Conservation (phyloP, 495 filamentous ascomycete species). For the Pyrenopolyporus hunteri region DNA sequence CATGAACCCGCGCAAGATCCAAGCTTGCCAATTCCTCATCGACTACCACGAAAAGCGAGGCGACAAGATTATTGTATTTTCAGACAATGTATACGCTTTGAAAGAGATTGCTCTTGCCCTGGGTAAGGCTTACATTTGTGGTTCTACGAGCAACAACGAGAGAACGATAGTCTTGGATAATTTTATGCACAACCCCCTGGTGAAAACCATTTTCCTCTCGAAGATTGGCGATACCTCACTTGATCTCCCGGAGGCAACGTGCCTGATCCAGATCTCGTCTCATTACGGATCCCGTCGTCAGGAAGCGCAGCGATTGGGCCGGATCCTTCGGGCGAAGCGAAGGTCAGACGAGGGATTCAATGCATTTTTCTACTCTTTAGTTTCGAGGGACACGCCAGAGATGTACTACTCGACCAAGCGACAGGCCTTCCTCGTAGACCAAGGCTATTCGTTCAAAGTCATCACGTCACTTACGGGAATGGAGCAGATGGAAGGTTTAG, state of each 20-base stretch:
- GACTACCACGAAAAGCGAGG: conserved; percentile 96
- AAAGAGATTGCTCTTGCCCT: conserved; percentile 83
- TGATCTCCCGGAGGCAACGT: conserved; percentile 95
- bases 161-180: conserved; percentile 91
- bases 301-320: conserved; percentile 92
- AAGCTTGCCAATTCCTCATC: conserved; percentile 95
- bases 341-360: conserved; percentile 99
- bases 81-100: conserved; percentile 96
- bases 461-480: conserved; percentile 96
- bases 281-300: conserved; percentile 98
- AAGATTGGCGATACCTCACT: conserved; percentile 98
- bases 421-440: conserved; percentile 97
- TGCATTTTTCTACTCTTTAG: conserved; percentile 97
- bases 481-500: conserved; percentile 79
- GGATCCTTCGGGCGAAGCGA: conserved; percentile 94
- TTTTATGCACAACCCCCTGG: conserved; percentile 90
- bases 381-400: conserved; percentile 95
- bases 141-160: conserved; percentile 84
- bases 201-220: conserved; percentile 96
- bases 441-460: conserved; percentile 99
- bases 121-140: conserved; percentile 90
- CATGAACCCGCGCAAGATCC: conserved; percentile 98
- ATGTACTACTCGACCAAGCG: conserved; percentile 98
- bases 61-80: conserved; percentile 99
- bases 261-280: conserved; percentile 96